These are phyloP conservation scores for Monilinia laxa DNA, from an alignment of 2,329 filamentous ascomycete species.

Conservation along the genomic window DNA sequence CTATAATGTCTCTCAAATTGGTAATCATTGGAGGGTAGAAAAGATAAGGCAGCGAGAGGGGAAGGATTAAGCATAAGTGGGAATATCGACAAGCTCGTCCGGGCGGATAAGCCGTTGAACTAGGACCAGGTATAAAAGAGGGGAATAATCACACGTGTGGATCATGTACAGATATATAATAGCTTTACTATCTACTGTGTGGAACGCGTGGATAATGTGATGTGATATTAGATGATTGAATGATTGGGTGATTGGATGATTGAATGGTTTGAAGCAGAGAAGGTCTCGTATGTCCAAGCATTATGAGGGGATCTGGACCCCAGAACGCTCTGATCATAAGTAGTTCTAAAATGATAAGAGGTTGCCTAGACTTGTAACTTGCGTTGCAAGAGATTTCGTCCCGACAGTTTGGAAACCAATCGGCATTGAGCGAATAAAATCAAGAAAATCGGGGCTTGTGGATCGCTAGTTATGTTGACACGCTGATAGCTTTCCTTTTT, in stretches of 20 bases:
- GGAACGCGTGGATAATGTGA: background rate
- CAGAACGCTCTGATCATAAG: background rate
- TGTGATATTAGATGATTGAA: background rate
- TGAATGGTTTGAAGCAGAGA: background rate
- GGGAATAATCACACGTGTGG: too few species aligned
- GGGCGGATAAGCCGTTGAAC: conserved; percentile 1
- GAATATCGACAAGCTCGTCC: background rate
- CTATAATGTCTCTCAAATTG: background rate
- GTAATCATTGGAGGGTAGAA: background rate
- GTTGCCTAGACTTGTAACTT: background rate
- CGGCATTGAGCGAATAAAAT: background rate
- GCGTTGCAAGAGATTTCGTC: background rate
- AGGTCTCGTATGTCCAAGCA: background rate
- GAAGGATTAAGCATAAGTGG: background rate
- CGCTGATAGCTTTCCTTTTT: background rate
- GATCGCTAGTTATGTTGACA: background rate
- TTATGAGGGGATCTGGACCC: background rate
- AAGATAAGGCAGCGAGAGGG: conserved; percentile 3
- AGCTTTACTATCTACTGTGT: background rate
- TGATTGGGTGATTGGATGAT: background rate
- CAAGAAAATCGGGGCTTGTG: background rate
- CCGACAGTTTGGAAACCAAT: conserved; percentile 21
- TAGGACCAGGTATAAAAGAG: background rate
- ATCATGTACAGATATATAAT: background rate
- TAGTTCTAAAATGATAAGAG: too few species aligned